These are phyloP conservation scores for Tolypocladium inflatum DNA, from an alignment of 2,329 filamentous ascomycete species.

Conservation along the genomic window DNA sequence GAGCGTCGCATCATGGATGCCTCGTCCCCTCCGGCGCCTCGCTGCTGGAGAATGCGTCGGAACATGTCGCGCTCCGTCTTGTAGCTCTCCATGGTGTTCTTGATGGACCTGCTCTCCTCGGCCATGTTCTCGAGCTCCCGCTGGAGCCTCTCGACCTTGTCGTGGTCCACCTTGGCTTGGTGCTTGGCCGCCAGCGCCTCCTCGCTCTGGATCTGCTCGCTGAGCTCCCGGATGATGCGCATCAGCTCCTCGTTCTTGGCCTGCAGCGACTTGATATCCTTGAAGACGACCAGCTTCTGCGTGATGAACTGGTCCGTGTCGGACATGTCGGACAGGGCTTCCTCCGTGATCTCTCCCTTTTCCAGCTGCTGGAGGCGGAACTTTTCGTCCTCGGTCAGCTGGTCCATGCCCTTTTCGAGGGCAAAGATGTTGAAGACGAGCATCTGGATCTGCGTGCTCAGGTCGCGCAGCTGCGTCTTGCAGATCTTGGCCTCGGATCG, in stretches of 20 bases:
- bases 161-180: constrained; percentile 53
- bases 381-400: constrained; percentile 62
- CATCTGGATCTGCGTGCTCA: constrained; percentile 84
- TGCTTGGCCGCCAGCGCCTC: constrained; percentile 63
- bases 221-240: constrained; percentile 72
- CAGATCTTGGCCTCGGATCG: constrained; percentile 68
- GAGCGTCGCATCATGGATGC: constrained; percentile 65
- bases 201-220: constrained; percentile 83
- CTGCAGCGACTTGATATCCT: constrained; percentile 74
- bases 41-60: constrained; percentile 80
- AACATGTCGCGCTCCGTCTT: constrained; percentile 97
- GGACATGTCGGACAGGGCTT: constrained; percentile 63
- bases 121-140: constrained; percentile 65
- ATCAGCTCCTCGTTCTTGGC: constrained; percentile 80
- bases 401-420: constrained; percentile 66
- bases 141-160: constrained; percentile 64
- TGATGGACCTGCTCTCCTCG: constrained; percentile 76
- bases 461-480: constrained; percentile 77
- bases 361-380: constrained; percentile 70
- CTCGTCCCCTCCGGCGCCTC: constrained; percentile 50
- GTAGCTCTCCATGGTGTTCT: constrained; percentile 81
- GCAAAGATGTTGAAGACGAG: constrained; percentile 80
- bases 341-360: constrained; percentile 63
- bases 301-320: constrained; percentile 86
- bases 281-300: constrained; percentile 82